A percentile compares a stretch with the other conserved stretches of the same genome.
These are phyloP conservation scores for Candida xiaguanensis DNA, from an alignment of 805 yeast genomes.

Conservation along the genomic window DNA sequence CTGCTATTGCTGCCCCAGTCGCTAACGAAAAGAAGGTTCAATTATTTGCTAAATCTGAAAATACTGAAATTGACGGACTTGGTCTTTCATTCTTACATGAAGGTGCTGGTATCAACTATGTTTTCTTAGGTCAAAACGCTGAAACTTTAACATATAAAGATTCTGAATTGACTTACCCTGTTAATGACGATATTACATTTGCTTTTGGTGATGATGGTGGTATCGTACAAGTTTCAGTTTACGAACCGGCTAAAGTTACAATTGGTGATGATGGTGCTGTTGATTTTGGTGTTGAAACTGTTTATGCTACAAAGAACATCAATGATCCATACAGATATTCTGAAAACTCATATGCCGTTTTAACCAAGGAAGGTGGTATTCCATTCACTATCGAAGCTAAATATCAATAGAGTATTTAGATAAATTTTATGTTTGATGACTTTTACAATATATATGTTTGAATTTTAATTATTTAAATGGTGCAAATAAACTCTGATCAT, in stretches of 20 bases:
- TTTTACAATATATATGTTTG: no score
- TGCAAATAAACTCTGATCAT: no score
- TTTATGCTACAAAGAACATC: conserved; percentile 25
- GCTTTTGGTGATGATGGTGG: conserved; percentile 2
- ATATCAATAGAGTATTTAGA: background rate
- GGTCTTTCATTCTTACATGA: conserved; percentile 32
- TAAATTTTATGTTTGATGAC: background rate
- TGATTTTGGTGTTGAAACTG: conserved; percentile 15
- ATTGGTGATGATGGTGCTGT: conserved; percentile 5
- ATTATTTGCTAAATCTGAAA: conserved; percentile 22
- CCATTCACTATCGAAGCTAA: conserved; percentile 6
- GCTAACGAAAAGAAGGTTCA: conserved; percentile 10
- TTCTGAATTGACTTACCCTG: conserved; percentile 3
- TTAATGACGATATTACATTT: conserved; percentile 3
- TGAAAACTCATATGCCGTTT: conserved; percentile 14
- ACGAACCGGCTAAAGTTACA: conserved; percentile 9
- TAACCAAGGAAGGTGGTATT: conserved; percentile 7
- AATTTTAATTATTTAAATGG: no score
- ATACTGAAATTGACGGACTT: conserved; percentile 23
- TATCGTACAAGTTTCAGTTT: conserved; percentile 12
- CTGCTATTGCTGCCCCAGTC: conserved; percentile 8
- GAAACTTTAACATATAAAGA: conserved; percentile 19
- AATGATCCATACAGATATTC: conserved; percentile 28
- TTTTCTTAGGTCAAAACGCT: conserved; percentile 21
- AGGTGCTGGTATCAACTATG: conserved; percentile 45